Base-by-base conservation (phyloP, 106 monocot genomes). In the Allium sativum region DNA sequence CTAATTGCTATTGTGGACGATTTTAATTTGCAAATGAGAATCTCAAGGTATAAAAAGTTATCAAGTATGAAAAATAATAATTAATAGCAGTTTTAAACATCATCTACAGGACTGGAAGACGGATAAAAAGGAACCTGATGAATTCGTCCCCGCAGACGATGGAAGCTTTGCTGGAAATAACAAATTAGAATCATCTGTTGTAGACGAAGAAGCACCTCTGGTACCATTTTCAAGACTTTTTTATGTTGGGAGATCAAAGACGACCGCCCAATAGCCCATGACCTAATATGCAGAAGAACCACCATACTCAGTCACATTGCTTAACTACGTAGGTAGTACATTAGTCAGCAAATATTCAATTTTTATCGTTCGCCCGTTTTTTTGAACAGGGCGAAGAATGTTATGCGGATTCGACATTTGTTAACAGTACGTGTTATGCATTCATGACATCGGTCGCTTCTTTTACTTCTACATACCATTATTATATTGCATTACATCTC, bases 121-220 rank as follows among this genome's bases (percentile, higher is more conserved):
- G 58, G 87, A 87, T 65, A 87, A 77, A 64, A 87, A 82, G 59
- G 68, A 67, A 52, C 79, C 76, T 11, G 87, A 87, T 52, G 16
- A 70, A 52, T 68, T 50, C 16, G 61, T 53, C 18, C 21, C 12
- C 15, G 61, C 6, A 20, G 13, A 47, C 31, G 53, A 54, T 22
- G 59, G 9, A 11, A 74, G 43, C 46, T 64, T 8, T 9, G 44
- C 12, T 9, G 65, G 46, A 42, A 68, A 43, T 13, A 52, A 44
- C 48, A 53, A 70, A 12, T 70, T 72, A 11, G 67, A 68, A 40
- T n/a, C 59, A 7, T 40, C 44, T n/a, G 70, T n/a, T 10, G 31
- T 31, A 0, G 86, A 87, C 45, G 87, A 92, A 61, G 92, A 92
- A 81, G 56, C 87, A 19, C 81, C 87, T 12, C 79, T 87, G 12